Conservation (phyloP, 805 yeast species). For the Debaryomyces tyrocola region DNA sequence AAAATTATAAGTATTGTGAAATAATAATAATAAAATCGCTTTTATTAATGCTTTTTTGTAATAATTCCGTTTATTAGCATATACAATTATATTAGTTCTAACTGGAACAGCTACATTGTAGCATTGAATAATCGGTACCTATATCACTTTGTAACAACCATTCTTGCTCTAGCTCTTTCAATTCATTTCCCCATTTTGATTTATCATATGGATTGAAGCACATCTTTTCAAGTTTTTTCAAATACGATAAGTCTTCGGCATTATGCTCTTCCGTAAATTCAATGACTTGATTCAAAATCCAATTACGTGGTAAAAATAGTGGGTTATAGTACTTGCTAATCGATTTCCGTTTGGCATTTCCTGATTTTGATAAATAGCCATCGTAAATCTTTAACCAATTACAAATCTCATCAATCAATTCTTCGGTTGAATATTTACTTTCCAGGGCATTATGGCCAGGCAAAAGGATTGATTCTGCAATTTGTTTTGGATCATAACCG, state of each 20-base stretch:
- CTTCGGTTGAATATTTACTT: conserved; percentile 30
- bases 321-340: conserved; percentile 64
- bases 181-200: conserved; percentile 64
- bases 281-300: conserved; percentile 85
- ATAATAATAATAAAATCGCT: too few relatives aligned
- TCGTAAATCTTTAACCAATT: conserved; percentile 57
- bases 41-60: too few relatives aligned
- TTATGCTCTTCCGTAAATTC: conserved; percentile 52
- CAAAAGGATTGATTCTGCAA: conserved; percentile 20
- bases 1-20: neutral
- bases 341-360: conserved; percentile 32
- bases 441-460: conserved; percentile 15
- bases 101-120: conserved; percentile 73
- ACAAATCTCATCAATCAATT: conserved; percentile 38
- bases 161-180: conserved; percentile 54
- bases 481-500: conserved; percentile 9
- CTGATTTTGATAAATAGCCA: conserved; percentile 41
- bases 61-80: too few relatives aligned
- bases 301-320: conserved; percentile 74
- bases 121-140: conserved; percentile 56
- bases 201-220: conserved; percentile 70
- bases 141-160: conserved; percentile 55
- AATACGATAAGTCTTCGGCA: conserved; percentile 45
- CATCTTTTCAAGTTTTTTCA: conserved; percentile 70
- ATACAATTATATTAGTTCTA: conserved; percentile 4